Evolutionary conservation across 2,329 filamentous ascomycete species (phyloP).

Genomic region (Rhynchosporium agropyri): DNA sequence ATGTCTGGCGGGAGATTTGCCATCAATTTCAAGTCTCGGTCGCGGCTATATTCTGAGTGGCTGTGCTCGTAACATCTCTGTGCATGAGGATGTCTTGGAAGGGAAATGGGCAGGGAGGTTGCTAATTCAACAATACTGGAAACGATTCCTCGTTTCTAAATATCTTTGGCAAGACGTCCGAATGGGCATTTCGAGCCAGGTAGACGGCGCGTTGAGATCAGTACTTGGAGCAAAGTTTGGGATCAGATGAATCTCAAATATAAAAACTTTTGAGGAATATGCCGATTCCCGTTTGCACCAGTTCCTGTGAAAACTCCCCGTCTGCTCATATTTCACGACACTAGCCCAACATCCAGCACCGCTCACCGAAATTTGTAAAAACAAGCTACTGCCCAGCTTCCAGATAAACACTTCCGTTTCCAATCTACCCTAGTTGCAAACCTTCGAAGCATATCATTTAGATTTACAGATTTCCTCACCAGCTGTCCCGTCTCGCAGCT

Average conservation of each 20-base stretch:
- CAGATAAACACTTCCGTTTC: background rate
- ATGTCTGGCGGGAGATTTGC: conserved; percentile 7
- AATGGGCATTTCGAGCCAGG: conserved; percentile 1
- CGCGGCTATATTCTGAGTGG: conserved; percentile 9
- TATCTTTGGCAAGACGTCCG: conserved; percentile 15
- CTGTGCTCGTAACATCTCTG: background rate
- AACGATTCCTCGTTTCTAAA: conserved; percentile 1
- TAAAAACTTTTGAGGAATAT: background rate
- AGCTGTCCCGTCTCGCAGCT: no score
- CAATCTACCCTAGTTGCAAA: no score
- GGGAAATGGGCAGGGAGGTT: conserved; percentile 13
- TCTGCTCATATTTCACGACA: conserved; percentile 1
- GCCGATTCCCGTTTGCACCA: no score
- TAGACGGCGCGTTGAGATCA: background rate
- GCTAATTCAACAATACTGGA: conserved; percentile 12
- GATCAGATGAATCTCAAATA: conserved; percentile 1
- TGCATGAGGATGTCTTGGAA: conserved; percentile 8
- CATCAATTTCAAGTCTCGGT: conserved; percentile 1
- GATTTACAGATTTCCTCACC: no score
- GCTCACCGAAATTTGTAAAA: background rate
- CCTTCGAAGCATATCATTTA: no score
- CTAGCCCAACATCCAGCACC: background rate
- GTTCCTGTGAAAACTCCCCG: background rate
- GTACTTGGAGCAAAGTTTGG: conserved; percentile 3
- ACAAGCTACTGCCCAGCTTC: background rate